Evolutionary conservation across 192 early-diverging fungal species (phyloP).

Genomic region (Coemansia sp.): DNA sequence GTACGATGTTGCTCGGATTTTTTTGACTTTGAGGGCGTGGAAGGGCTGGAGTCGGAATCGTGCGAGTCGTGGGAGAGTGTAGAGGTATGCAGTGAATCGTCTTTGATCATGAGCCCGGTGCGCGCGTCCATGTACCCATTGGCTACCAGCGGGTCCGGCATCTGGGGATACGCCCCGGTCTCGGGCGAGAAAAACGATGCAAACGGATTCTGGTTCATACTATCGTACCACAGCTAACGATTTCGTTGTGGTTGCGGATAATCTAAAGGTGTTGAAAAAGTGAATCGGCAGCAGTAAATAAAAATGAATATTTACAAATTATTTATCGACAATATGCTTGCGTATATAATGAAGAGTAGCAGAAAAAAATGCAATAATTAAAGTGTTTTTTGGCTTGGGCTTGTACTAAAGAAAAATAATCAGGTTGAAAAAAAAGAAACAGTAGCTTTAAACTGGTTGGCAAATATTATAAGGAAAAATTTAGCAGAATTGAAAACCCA

Average conservation of each 20-base stretch:
- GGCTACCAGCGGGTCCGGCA: slow-evolving; percentile 34
- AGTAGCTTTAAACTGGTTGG: too few relatives aligned
- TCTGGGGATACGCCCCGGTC: slow-evolving; percentile 35
- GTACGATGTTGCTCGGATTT: slow-evolving; percentile 34
- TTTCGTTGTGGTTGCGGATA: background rate
- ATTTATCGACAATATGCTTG: too few relatives aligned
- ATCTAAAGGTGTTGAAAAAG: background rate
- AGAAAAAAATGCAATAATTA: background rate
- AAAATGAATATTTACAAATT: too few relatives aligned
- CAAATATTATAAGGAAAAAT: background rate
- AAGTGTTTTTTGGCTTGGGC: background rate
- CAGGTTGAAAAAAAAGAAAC: too few relatives aligned
- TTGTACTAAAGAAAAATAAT: background rate
- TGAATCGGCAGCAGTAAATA: too few relatives aligned
- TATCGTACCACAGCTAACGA: background rate
- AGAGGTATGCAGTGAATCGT: slow-evolving; percentile 49
- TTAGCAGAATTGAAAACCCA: background rate
- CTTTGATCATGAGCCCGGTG: slow-evolving; percentile 19
- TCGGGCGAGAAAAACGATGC: slow-evolving; percentile 46
- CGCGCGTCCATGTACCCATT: slow-evolving; percentile 41
- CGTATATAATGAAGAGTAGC: background rate
- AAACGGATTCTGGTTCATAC: slow-evolving; percentile 55
- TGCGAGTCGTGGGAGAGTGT: slow-evolving; percentile 46
- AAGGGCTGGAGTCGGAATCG: slow-evolving; percentile 49
- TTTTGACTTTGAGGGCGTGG: slow-evolving; percentile 44